Conservation (phyloP, 1,284 basidiomycete genomes). For the Golubevia sp. region DNA sequence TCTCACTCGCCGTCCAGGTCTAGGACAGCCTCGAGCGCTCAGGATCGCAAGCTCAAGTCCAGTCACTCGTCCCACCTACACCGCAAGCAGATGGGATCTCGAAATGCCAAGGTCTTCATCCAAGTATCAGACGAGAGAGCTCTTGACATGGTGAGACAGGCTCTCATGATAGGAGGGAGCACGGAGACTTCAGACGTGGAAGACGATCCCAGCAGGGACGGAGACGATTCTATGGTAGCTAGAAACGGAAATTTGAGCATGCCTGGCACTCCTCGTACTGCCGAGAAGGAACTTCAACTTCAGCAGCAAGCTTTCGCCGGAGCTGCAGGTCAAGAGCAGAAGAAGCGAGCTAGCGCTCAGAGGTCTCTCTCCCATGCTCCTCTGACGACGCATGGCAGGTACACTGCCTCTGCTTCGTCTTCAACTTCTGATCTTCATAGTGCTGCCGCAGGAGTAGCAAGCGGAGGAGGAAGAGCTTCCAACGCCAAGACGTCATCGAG, state of each 20-base stretch:
- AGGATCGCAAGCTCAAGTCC: slow-evolving; percentile 21
- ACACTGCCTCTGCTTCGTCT: not conserved
- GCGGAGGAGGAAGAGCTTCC: not conserved
- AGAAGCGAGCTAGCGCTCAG: slow-evolving; percentile 8
- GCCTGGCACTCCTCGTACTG: slow-evolving; percentile 12
- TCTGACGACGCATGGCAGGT: slow-evolving; percentile 1
- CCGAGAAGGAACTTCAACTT: slow-evolving; percentile 5
- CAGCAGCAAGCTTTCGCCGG: not conserved
- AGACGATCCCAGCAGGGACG: slow-evolving; percentile 22
- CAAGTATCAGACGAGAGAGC: slow-evolving; percentile 43
- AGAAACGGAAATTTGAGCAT: slow-evolving; percentile 12
- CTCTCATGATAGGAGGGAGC: slow-evolving; percentile 48
- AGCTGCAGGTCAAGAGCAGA: not conserved
- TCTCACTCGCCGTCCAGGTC: slow-evolving; percentile 8
- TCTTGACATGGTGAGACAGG: slow-evolving; percentile 32
- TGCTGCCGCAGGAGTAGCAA: not conserved
- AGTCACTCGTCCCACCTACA: slow-evolving; percentile 12
- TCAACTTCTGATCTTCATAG: not conserved
- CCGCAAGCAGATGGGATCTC: slow-evolving; percentile 1
- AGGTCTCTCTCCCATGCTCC: slow-evolving; percentile 1
- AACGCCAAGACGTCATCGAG: not conserved
- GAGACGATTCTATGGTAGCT: slow-evolving; percentile 14
- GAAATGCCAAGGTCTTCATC: slow-evolving; percentile 33
- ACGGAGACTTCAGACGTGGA: slow-evolving; percentile 18
- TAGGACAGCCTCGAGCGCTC: slow-evolving; percentile 15